Percentiles rank a stretch among this genome's conserved stretches.
Evolutionary conservation across 1,284 basidiomycete genomes (phyloP).

Genomic region (Trametes sp.): DNA sequence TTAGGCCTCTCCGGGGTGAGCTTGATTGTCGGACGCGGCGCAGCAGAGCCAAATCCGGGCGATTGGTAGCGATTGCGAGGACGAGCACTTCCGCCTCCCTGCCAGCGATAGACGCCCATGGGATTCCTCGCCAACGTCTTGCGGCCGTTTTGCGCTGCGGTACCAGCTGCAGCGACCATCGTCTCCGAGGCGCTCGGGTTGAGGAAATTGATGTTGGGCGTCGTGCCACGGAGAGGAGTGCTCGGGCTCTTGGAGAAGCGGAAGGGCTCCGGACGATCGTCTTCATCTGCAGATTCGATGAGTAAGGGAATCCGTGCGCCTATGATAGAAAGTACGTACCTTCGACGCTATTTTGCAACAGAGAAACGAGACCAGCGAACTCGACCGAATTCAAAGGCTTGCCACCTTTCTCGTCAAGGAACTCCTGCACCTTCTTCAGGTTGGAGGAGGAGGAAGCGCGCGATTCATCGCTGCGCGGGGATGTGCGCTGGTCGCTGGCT

Average conservation of each 20-base stretch:
- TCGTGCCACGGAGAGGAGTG: constrained; percentile 52
- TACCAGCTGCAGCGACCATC: constrained; percentile 14
- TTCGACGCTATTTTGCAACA: constrained; percentile 54
- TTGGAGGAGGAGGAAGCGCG: constrained; percentile 23
- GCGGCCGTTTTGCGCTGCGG: constrained; percentile 43
- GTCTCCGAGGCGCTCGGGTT: constrained; percentile 34
- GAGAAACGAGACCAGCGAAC: constrained; percentile 60
- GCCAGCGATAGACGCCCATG: constrained; percentile 72
- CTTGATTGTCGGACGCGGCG: constrained; percentile 49
- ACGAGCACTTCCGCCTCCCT: constrained; percentile 72
- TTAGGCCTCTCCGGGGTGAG: constrained; percentile 49
- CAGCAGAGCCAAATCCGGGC: constrained; percentile 64
- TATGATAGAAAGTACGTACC: constrained; percentile 37
- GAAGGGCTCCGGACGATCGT: constrained; percentile 57
- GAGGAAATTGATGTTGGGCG: constrained; percentile 45
- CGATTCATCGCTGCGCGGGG: constrained; percentile 30
- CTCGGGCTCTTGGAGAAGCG: constrained; percentile 59
- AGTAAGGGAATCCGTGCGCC: background rate
- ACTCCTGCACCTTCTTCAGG: constrained; percentile 33
- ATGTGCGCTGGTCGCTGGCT: constrained; percentile 23
- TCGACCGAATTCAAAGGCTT: constrained; percentile 49
- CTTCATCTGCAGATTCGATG: constrained; percentile 21
- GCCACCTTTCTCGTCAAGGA: constrained; percentile 34
- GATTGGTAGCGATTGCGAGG: constrained; percentile 71
- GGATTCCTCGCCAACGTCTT: constrained; percentile 72